Evolutionary conservation across 176 grass and related monocot genomes (phyloP), one percentile per base, ranked within the genome.

Genomic region (Oryza brachyantha): DNA sequence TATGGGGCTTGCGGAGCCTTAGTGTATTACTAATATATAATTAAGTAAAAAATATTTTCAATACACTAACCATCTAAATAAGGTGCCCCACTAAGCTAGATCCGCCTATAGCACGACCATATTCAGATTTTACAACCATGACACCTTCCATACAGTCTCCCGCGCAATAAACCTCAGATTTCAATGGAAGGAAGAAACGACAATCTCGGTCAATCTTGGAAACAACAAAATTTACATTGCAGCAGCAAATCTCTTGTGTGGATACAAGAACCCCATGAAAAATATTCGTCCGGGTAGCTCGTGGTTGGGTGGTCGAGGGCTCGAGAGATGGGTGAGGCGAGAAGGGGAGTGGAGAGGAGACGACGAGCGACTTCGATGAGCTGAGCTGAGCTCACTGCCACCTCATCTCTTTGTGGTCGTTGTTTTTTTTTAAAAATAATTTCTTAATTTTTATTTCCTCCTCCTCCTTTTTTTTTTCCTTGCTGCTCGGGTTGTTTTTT

Each of bases 151-250:
- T 8, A 1, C 63, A 77, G 31, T 45, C 66, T 3, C 14, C 74
- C 55, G 38, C 36, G 34, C 60, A 37, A 13, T 36, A 76, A 71
- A 72, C 73, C 75, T 21, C 16, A 31, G 54, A 62, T 79, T 71
- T 14, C 48, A 52, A 58, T 50, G 2, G 34, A 62, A 79, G 54
- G 70, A 75, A 73, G 19, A 68, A 59, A 26, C 34, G 21, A 9
- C 22, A 8, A 25, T 4, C 37, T 9, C 28, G 64, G 28, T 9
- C 39, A 41, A 41, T 41, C 39, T 41, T 9, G 10, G 10, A 41
- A 41, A 12, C 10, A 0, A 10, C 4, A 50, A 52, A 21, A 79
- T 68, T 79, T 84, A 88, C 86, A 76, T 57, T 69, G 10, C 37
- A 4, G 48, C 27, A 50, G 24, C 17, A 68, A 67, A 83, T 76